Conservation (phyloP, 768 basidiomycete species). For the Boletus subcaerulescens region DNA sequence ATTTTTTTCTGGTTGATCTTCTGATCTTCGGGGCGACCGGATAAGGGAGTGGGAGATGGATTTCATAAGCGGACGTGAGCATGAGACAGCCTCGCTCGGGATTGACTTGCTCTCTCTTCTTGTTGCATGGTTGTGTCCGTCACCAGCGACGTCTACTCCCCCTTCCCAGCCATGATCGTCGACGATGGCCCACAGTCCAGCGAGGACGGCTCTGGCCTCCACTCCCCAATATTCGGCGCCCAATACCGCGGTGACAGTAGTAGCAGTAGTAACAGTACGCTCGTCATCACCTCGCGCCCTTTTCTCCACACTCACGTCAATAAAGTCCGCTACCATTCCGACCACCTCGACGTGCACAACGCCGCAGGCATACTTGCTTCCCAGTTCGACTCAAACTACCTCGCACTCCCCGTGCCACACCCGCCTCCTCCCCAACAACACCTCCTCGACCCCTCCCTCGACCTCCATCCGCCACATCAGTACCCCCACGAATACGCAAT, state of each 20-base stretch:
- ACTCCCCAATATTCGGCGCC: constrained; percentile 64
- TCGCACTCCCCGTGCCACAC: constrained; percentile 34
- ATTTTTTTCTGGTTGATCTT: constrained; percentile 21
- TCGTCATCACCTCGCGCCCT: constrained; percentile 46
- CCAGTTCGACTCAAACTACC: constrained; percentile 48
- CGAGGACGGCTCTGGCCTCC: constrained; percentile 73
- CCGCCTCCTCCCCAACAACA: constrained; percentile 30
- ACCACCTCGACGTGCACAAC: constrained; percentile 45
- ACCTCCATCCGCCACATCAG: constrained; percentile 37
- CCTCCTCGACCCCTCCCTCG: constrained; percentile 44
- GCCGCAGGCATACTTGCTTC: constrained; percentile 47
- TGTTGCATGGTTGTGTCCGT: constrained; percentile 56
- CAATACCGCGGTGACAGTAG: constrained; percentile 46
- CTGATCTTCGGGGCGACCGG: constrained; percentile 31
- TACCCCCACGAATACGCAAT: constrained; percentile 40
- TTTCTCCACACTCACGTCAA: constrained; percentile 44
- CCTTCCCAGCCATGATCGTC: constrained; percentile 51
- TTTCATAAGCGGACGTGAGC: constrained; percentile 44
- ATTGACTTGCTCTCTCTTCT: constrained; percentile 28
- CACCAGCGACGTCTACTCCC: constrained; percentile 54
- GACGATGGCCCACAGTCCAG: constrained; percentile 72
- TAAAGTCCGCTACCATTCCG: constrained; percentile 68
- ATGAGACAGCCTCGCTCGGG: constrained; percentile 43
- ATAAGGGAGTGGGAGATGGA: constrained; percentile 27
- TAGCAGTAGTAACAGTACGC: constrained; percentile 26